Evolutionary conservation across 2,329 filamentous ascomycete species (phyloP).

Genomic region (Raffaelea ambrosiae): DNA sequence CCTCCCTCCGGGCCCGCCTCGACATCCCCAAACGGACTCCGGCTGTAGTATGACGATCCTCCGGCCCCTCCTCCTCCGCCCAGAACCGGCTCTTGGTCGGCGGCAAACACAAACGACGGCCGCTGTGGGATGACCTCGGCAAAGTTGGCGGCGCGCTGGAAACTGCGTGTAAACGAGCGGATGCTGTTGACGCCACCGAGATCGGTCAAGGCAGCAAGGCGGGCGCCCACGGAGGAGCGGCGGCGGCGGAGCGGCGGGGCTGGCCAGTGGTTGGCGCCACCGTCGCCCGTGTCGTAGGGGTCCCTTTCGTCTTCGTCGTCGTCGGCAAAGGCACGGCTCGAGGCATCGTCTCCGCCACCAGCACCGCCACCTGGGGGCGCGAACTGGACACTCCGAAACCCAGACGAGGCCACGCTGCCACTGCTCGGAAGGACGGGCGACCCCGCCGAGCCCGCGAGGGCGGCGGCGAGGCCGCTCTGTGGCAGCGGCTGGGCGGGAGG

Average conservation of each 20-base stretch:
- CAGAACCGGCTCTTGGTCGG: constrained; percentile 40
- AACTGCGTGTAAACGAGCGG: constrained; percentile 85
- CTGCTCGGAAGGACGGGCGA: constrained; percentile 4
- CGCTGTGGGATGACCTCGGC: constrained; percentile 76
- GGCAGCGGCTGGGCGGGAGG: not conserved
- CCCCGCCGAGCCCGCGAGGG: not conserved
- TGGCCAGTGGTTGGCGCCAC: not conserved
- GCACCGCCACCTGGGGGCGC: constrained; percentile 1
- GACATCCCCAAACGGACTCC: constrained; percentile 28
- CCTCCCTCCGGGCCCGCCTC: constrained; percentile 22
- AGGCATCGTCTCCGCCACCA: no score
- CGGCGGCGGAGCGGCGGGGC: constrained; percentile 7
- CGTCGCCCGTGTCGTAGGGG: constrained; percentile 5
- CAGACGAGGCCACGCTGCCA: constrained; percentile 8
- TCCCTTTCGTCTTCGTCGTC: constrained; percentile 4
- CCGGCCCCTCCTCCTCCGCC: constrained; percentile 10
- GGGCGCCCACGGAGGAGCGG: constrained; percentile 41
- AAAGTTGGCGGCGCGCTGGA: constrained; percentile 85
- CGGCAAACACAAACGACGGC: constrained; percentile 61
- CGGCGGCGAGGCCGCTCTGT: not conserved
- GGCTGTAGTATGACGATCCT: constrained; percentile 23
- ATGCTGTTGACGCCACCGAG: constrained; percentile 90
- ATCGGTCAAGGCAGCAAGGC: constrained; percentile 52
- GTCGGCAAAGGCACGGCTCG: constrained; percentile 1
- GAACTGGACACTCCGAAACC: constrained; percentile 11